Evolutionary conservation across 805 yeast genomes (phyloP), one percentile per base, ranked within the genome.

Genomic region (Nakazawaea wickerhamii): DNA sequence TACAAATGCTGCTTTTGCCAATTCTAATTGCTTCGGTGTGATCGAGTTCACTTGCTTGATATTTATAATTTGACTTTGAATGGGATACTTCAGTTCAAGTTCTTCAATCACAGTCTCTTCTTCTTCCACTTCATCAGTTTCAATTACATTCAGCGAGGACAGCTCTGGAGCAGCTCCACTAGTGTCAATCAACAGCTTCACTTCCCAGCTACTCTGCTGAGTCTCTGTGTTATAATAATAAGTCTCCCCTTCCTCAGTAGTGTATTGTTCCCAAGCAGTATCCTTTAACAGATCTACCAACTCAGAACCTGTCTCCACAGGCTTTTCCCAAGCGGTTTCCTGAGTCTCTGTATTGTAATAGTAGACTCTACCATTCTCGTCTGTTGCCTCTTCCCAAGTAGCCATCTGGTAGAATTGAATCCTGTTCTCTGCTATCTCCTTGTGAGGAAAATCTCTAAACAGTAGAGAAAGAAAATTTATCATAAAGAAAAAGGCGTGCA

Each of bases 291-390:
- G 71, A 61, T 70, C 49, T 43, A 70, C 76, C 8, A 62, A 42
- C n/a, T 60, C 52, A 4, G 70, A 61, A 35, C 52, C 11, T 19
- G 72, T 54, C 40, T 71, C 83, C 14, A 61, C 73, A 0, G 96
- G 96, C 49, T 79, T 77, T 20, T 84, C 86, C 95, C 96, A 88
- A 39, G 81, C 77, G 0, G 96, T 79, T 49, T 78, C 77, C 38
- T 77, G 73, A 0, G 91, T 82, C 21, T 57, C 69, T 0, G 73
- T 41, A 49, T 89, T 79, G 58, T 78, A 86, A 60, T 83, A 89
- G 61, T 89, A 90, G 1, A 67, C 64, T 38, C 81, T 68, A 0
- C 95, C 93, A 40, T 77, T 77, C 10, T 74, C 76, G 51, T 83
- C 86, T 30, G 65, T 65, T 10, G 76, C 71, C 46, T 77, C 76